A percentile compares a stretch with the other conserved stretches of the same genome.
phyloP scores from a whole-genome alignment of 179 eudicot genomes.

The Silene coronaria region DNA sequence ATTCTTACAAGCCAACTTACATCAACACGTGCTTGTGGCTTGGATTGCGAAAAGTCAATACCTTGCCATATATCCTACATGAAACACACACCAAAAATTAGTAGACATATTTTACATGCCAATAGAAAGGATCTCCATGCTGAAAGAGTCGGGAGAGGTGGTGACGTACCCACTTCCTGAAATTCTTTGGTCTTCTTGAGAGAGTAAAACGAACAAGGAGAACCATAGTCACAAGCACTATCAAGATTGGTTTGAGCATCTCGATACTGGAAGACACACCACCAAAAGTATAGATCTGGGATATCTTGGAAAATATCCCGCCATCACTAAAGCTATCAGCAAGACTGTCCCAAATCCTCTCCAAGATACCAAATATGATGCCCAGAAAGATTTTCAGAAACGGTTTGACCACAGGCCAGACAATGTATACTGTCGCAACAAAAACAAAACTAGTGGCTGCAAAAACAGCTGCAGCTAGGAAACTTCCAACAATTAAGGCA shows the following conservation, averaged over 20 bases:
- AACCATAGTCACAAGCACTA: slow-evolving; percentile 56
- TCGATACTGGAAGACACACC: slow-evolving; percentile 57
- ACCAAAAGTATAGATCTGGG: slow-evolving; percentile 56
- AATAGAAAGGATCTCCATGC: background rate
- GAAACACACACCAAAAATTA: slow-evolving; percentile 17
- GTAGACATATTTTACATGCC: slow-evolving; percentile 6
- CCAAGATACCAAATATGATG: slow-evolving; percentile 38
- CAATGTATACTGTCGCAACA: slow-evolving; percentile 49
- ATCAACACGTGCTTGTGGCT: slow-evolving; percentile 94
- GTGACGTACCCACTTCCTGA: slow-evolving; percentile 81
- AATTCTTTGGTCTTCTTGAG: slow-evolving; percentile 78
- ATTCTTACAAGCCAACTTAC: slow-evolving; percentile 40
- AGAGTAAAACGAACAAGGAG: slow-evolving; percentile 73
- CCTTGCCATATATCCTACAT: slow-evolving; percentile 98
- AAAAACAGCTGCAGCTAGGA: slow-evolving; percentile 76
- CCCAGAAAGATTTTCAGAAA: slow-evolving; percentile 47
- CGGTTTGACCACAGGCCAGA: slow-evolving; percentile 72
- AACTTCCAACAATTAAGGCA: slow-evolving; percentile 65
- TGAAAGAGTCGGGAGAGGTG: slow-evolving; percentile 5
- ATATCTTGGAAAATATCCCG: slow-evolving; percentile 49
- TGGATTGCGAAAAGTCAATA: slow-evolving; percentile 84
- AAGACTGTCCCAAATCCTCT: slow-evolving; percentile 54
- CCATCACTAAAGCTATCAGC: slow-evolving; percentile 48
- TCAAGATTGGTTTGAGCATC: slow-evolving; percentile 52
- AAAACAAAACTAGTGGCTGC: slow-evolving; percentile 65